Evolutionary conservation across 2,329 filamentous ascomycete genomes (phyloP), one percentile per base, ranked within the genome.

Genomic region (Tolypocladium paradoxum): DNA sequence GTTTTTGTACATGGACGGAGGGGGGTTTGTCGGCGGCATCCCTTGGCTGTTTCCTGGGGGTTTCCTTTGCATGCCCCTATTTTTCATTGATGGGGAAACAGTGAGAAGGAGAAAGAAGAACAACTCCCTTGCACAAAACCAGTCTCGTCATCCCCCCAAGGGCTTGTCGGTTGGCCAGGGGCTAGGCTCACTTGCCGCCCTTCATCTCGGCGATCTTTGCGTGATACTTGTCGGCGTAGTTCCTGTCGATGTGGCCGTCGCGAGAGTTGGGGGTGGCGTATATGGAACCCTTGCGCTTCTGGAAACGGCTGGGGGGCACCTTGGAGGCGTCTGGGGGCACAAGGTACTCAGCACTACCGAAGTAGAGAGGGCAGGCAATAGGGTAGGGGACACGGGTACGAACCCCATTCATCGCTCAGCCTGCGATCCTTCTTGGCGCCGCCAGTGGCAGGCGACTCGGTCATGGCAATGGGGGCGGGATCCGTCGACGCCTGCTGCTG

Each of bases 231-330:
- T 78, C 71, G 57, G 77, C 75, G 52, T 78, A 77, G 64, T 82
- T 82, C 54, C 72, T 74, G 61, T 81, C 78, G 50, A 85, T 71
- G 63, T 85, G 81, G 20, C 82, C 82, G 65, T 87, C 84, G 54
- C 83, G 77, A 27, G 80, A 84, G 61, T 73, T 73, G 2, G 81
- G 83, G 9, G 84, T 87, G 48, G 82, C 79, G 64, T 82, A 85
- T 67, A 86, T 84, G 63, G 80, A 85, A 53, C 83, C 83, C 68
- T 84, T 82, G 62, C 81, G 79, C 70, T 84, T 84, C 68, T 87
- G 83, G 70, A 87, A 86, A 48, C 81, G 80, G 57, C 78, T 83
- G 11, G 83, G 83, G 2, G 81, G 81, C 0, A 84, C 82, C 68
- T 86, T 86, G 59, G 79, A 76, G 4, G 83, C 83, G 67, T 87